Conservation (phyloP, 495 filamentous ascomycete genomes). For the Tirmania nivea region DNA sequence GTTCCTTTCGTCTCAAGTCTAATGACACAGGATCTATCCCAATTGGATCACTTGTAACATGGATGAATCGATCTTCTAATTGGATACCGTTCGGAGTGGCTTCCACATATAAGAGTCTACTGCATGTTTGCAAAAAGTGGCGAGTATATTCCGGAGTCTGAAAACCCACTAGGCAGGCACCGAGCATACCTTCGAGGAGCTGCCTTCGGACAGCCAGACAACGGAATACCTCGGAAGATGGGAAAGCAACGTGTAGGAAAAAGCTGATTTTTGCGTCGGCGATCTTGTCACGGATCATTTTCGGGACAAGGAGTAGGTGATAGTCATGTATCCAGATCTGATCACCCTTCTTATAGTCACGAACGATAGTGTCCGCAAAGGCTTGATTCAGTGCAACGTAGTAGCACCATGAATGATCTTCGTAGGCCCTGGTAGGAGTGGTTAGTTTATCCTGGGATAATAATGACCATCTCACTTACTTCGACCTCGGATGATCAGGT, state of each 20-base stretch:
- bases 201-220: constrained; percentile 68
- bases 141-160: constrained; percentile 81
- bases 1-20: constrained; percentile 44
- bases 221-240: constrained; percentile 83
- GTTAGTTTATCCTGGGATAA: background rate
- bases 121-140: constrained; percentile 87
- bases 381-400: constrained; percentile 78
- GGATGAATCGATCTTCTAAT: constrained; percentile 79
- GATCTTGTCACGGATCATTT: constrained; percentile 65
- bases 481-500: constrained; percentile 90
- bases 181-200: constrained; percentile 73
- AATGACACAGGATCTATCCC: constrained; percentile 68
- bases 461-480: constrained; percentile 22
- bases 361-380: constrained; percentile 70
- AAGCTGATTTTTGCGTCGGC: constrained; percentile 87
- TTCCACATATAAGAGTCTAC: constrained; percentile 63
- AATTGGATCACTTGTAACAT: constrained; percentile 52
- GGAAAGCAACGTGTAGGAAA: constrained; percentile 85
- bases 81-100: constrained; percentile 71
- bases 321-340: constrained; percentile 91
- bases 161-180: constrained; percentile 75
- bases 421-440: constrained; percentile 39
- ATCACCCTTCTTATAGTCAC: constrained; percentile 78
- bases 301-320: constrained; percentile 75
- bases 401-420: constrained; percentile 87